Conservation (phyloP, 164 flowering plant genomes). For the Houttuynia cordata region DNA sequence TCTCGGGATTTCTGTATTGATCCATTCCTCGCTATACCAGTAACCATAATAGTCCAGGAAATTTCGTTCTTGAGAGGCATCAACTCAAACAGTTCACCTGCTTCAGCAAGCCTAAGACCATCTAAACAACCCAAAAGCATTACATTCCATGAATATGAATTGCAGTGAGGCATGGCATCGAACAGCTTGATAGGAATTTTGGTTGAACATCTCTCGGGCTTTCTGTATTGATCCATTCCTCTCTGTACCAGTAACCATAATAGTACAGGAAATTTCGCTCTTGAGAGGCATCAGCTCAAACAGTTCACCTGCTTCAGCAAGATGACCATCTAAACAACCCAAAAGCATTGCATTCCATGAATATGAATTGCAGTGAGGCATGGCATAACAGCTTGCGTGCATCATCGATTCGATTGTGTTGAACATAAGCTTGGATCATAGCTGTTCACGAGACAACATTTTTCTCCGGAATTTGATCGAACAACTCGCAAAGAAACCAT, state of each 20-base stretch:
- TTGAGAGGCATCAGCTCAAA: no score
- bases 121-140: conserved; percentile 34
- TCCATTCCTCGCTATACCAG: conserved; percentile 42
- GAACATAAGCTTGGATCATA: conserved; percentile 34
- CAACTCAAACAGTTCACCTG: conserved; percentile 32
- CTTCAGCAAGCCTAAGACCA: conserved; percentile 25
- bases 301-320: conserved; percentile 29
- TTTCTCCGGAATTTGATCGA: conserved; percentile 26
- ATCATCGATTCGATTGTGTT: conserved; percentile 23
- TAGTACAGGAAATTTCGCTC: no score
- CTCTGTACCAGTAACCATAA: no score
- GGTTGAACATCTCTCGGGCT: no score
- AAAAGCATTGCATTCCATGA: conserved; percentile 44
- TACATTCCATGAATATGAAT: conserved; percentile 40
- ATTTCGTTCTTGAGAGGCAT: conserved; percentile 40
- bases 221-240: no score
- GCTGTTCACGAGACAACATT: conserved; percentile 45
- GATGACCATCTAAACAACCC: conserved; percentile 25
- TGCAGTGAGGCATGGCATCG: conserved; percentile 36
- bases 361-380: conserved; percentile 35
- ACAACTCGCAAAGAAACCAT: no score
- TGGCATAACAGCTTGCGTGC: conserved; percentile 32
- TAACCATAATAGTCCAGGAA: conserved; percentile 53
- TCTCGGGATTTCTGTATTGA: conserved; percentile 24
- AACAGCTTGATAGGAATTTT: no score